Evolutionary conservation across 768 basidiomycete species (phyloP).

Genomic region (Trametes coccinea): DNA sequence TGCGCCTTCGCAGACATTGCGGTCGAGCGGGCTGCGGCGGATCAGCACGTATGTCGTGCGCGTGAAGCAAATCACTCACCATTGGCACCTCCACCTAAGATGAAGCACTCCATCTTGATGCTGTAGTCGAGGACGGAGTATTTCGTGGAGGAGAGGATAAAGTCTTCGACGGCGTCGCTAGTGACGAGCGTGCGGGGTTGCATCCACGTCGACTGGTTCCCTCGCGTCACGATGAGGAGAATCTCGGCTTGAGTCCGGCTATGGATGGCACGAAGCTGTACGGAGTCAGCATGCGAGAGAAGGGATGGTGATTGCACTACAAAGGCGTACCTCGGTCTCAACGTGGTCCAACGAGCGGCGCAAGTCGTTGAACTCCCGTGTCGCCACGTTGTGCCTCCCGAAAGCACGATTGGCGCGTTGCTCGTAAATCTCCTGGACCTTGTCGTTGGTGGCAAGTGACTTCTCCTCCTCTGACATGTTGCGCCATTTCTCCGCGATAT

Average conservation of each 20-base stretch:
- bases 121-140: background rate
- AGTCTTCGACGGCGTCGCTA: background rate
- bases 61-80: background rate
- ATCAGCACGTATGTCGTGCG: background rate
- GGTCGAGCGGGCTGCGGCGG: background rate
- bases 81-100: background rate
- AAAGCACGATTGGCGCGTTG: background rate
- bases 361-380: conserved; percentile 5
- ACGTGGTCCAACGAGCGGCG: background rate
- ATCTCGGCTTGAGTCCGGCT: background rate
- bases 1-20: background rate
- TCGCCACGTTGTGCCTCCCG: conserved; percentile 1
- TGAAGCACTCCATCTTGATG: background rate
- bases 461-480: background rate
- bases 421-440: background rate
- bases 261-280: background rate
- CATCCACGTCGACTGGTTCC: background rate
- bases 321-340: background rate
- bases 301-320: background rate
- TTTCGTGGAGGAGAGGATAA: background rate
- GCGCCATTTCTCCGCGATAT: background rate
- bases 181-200: background rate
- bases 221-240: background rate
- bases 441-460: background rate
- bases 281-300: background rate